Evolutionary conservation across 2,329 filamentous ascomycete genomes (phyloP).

Genomic region (Chaetomiaceae sp.): DNA sequence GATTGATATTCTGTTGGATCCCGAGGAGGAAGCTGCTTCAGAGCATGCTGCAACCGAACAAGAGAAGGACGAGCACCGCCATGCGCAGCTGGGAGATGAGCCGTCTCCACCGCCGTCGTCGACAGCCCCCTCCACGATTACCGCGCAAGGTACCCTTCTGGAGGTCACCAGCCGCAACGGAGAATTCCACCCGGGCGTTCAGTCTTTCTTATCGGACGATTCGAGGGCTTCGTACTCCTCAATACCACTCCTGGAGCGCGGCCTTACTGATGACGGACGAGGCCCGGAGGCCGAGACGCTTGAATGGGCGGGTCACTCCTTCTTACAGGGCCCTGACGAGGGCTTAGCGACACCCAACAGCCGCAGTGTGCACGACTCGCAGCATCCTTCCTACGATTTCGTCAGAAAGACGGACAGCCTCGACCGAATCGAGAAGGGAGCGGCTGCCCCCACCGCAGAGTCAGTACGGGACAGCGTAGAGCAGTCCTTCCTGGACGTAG

Average conservation of each 20-base stretch:
- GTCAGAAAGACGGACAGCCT: constrained; percentile 49
- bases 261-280: constrained; percentile 45
- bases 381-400: constrained; percentile 47
- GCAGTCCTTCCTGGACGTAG: constrained; percentile 42
- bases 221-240: constrained; percentile 73
- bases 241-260: constrained; percentile 68
- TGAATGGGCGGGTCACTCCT: constrained; percentile 51
- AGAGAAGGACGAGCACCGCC: constrained; percentile 41
- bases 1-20: constrained; percentile 3
- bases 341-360: constrained; percentile 21
- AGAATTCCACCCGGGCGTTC: constrained; percentile 30
- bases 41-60: constrained; percentile 26
- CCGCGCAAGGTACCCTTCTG: constrained; percentile 16
- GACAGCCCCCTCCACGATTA: constrained; percentile 22
- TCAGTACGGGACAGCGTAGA: constrained; percentile 26
- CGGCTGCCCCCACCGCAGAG: constrained; percentile 26
- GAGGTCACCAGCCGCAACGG: constrained; percentile 8
- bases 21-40: constrained; percentile 5
- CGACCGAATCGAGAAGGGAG: constrained; percentile 35
- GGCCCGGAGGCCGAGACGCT: constrained; percentile 34
- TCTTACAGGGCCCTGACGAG: constrained; percentile 45
- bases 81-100: constrained; percentile 40
- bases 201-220: constrained; percentile 50
- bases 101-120: constrained; percentile 29
- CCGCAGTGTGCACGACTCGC: constrained; percentile 22